Evolutionary conservation across 495 filamentous ascomycete species (phyloP), one percentile per base, ranked within the genome.

Genomic region (Annulohypoxylon maeteangense): DNA sequence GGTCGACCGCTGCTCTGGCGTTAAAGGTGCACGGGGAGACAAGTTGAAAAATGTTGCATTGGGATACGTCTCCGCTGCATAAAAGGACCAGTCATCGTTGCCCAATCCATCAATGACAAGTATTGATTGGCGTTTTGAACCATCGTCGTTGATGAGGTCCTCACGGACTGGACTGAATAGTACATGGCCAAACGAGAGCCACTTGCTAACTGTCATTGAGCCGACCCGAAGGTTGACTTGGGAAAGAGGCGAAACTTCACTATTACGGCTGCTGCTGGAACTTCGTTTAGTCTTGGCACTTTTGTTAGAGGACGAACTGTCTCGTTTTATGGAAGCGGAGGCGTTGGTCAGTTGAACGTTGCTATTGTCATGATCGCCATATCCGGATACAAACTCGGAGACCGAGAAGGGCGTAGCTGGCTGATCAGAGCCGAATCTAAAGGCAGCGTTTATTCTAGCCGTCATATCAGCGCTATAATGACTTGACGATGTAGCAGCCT

Each of bases 61-160:
- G 0, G 92, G 92, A 70, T 99, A 98, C 2, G 94, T 96, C 76
- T 97, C 86, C 12, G 95, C 93, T 54, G 92, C 94, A 78, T 97
- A 99, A 80, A 96, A 98, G 3, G 94, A 97, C 96, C 96, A 99
- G 78, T 99, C 96, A 71, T 95, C 90, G 67, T 90, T 82, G 27
- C 82, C 83, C 29, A 99, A 87, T 10, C 96, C 96, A 78, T 99
- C 95, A 42, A 99, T 86, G 20, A 99, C 91, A 14, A 99, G 86
- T 32, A 99, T 90, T 6, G 87, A 85, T 40, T 89, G 88, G 18
- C 81, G 81, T 64, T 87, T 85, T n/a, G 82, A 81, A 54, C 79
- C 77, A 11, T 65, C 74, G 4, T 76, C 82, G 16, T 85, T 75
- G 32, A 86, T 78, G 36, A 97, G 86, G 58, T 92, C 91, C 23